Evolutionary conservation across 208 protist species (phyloP).

Genomic region (Tetramitus jugosus): DNA sequence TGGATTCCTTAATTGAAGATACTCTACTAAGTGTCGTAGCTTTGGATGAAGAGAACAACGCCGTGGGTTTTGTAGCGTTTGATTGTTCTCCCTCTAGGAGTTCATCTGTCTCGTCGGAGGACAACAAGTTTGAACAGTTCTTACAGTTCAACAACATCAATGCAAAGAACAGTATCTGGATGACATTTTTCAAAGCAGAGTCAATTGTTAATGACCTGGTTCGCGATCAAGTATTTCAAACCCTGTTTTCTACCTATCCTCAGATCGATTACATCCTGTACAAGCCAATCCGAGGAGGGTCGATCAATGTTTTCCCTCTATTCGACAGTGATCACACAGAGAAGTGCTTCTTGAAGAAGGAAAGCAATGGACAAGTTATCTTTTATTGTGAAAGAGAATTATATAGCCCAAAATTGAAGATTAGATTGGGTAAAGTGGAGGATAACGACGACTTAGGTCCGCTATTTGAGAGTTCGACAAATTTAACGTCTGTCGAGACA

Average conservation of each 20-base stretch:
- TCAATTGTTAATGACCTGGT: not conserved
- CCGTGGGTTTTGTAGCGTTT: not conserved
- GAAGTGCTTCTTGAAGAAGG: no score
- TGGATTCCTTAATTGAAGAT: not conserved
- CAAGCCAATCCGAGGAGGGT: not conserved
- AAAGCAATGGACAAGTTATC: no score
- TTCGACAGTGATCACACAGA: not conserved
- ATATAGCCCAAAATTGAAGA: not conserved
- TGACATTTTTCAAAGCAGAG: not conserved
- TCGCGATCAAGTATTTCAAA: not conserved
- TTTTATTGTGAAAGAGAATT: not conserved
- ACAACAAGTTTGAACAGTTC: not conserved
- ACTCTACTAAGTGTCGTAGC: not conserved
- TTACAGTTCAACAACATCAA: not conserved
- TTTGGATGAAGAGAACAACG: not conserved
- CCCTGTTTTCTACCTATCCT: not conserved
- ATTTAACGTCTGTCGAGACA: not conserved
- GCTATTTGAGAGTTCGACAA: not conserved
- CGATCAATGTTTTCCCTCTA: not conserved
- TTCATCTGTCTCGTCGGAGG: no score
- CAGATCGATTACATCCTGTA: constrained; percentile 4
- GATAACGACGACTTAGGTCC: constrained; percentile 8
- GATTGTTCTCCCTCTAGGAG: not conserved
- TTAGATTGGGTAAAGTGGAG: not conserved
- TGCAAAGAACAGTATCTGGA: not conserved